phyloP scores from a whole-genome alignment of 2,329 filamentous ascomycete species.

The Alternaria brassicicola region DNA sequence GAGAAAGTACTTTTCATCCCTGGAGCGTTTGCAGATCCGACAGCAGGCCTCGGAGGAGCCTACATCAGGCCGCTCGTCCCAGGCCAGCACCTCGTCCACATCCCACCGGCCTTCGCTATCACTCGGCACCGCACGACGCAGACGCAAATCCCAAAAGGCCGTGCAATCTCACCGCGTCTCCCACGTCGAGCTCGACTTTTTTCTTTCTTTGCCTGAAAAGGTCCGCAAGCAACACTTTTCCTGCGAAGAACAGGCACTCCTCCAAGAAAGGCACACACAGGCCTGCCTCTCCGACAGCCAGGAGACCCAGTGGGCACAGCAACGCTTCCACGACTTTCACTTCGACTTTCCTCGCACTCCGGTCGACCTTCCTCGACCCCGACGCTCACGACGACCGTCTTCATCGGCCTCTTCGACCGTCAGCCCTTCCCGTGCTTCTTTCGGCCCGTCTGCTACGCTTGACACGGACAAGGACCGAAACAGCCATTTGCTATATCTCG shows the following conservation, averaged over 20 bases:
- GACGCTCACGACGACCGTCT: slow-evolving; percentile 25
- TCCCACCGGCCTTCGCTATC: slow-evolving; percentile 29
- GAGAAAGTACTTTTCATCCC: slow-evolving; percentile 73
- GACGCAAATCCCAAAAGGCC: slow-evolving; percentile 44
- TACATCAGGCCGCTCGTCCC: slow-evolving; percentile 34
- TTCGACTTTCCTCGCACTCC: slow-evolving; percentile 34
- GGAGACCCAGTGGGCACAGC: slow-evolving; percentile 26
- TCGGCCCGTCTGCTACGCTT: slow-evolving; percentile 12
- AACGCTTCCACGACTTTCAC: slow-evolving; percentile 43
- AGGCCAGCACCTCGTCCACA: slow-evolving; percentile 27
- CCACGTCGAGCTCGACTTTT: slow-evolving; percentile 69
- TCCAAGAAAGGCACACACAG: slow-evolving; percentile 51
- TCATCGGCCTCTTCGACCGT: slow-evolving; percentile 27
- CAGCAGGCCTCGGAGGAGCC: slow-evolving; percentile 51
- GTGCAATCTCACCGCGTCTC: slow-evolving; percentile 47
- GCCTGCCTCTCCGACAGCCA: slow-evolving; percentile 18
- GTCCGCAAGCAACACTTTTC: slow-evolving; percentile 73
- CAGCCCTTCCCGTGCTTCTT: slow-evolving; percentile 25
- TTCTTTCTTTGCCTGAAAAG: slow-evolving; percentile 73
- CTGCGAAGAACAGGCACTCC: slow-evolving; percentile 70
- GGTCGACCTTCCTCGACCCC: slow-evolving; percentile 8
- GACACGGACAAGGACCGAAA: slow-evolving; percentile 27
- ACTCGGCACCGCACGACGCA: slow-evolving; percentile 32
- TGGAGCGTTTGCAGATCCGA: slow-evolving; percentile 72
- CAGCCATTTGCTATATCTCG: slow-evolving; percentile 34